phyloP scores from a whole-genome alignment of 2,329 filamentous ascomycete genomes.

The Trichoderma sp. region DNA sequence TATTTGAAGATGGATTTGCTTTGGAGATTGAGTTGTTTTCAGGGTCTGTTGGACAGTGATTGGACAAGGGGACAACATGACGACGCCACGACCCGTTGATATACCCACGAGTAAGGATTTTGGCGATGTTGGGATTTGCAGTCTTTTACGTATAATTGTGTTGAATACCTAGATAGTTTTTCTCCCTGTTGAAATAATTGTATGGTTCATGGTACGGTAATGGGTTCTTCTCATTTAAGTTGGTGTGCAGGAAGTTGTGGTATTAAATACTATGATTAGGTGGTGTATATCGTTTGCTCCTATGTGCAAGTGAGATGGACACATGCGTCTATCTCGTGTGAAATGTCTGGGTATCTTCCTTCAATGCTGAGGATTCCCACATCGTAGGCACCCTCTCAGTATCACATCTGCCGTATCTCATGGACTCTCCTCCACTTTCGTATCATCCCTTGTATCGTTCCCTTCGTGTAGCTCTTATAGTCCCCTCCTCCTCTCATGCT shows the following conservation, averaged over 20 bases:
- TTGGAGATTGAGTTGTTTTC: background rate
- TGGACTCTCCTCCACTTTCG: background rate
- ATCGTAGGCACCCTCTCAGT: background rate
- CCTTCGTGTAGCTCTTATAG: background rate
- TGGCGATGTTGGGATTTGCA: slow-evolving; percentile 14
- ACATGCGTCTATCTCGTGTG: background rate
- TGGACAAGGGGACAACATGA: slow-evolving; percentile 7
- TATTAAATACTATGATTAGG: background rate
- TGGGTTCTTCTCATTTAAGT: background rate
- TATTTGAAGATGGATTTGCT: background rate
- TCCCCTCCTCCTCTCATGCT: background rate
- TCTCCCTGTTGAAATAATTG: slow-evolving; percentile 2
- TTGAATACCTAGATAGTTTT: background rate
- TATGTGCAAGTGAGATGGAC: background rate
- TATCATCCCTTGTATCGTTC: background rate
- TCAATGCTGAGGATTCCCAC: background rate
- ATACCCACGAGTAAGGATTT: slow-evolving; percentile 22
- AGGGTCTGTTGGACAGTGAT: background rate
- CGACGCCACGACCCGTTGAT: background rate
- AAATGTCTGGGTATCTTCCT: slow-evolving; percentile 6
- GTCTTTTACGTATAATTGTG: background rate
- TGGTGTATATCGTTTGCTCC: background rate
- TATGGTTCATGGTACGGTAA: slow-evolving; percentile 13
- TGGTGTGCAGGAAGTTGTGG: background rate
- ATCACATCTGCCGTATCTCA: no score